These are phyloP conservation scores for Fonsecaea monophora DNA, from an alignment of 2,329 filamentous ascomycete species.

Conservation along the genomic window DNA sequence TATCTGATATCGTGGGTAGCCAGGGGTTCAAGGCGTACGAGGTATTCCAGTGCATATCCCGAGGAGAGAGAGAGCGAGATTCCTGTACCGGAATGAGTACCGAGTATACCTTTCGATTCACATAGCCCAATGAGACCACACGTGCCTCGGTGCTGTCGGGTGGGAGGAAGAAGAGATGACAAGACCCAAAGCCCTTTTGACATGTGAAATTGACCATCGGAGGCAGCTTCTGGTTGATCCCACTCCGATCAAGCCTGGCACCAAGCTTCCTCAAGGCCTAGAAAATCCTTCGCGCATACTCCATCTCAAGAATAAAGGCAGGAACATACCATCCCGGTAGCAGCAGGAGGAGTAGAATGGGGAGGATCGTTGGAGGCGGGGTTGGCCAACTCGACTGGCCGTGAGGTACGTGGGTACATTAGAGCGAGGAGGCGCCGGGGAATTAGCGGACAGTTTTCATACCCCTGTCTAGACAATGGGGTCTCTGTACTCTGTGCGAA, in stretches of 20 bases:
- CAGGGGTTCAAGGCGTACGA: background rate
- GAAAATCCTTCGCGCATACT: background rate
- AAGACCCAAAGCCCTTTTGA: background rate
- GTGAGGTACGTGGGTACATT: background rate
- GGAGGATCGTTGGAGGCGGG: conserved; percentile 2
- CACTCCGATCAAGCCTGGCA: background rate
- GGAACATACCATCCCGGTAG: background rate
- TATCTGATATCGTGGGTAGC: background rate
- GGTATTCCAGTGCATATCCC: background rate
- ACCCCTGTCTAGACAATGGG: background rate
- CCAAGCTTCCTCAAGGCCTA: background rate
- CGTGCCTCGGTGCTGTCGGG: background rate
- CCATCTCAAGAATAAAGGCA: background rate
- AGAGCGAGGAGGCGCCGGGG: background rate
- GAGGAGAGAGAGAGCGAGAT: background rate
- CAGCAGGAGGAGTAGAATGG: background rate
- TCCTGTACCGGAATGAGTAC: background rate
- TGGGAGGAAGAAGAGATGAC: background rate
- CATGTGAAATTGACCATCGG: background rate
- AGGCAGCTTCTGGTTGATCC: background rate
- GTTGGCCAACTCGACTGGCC: background rate
- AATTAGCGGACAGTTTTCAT: background rate
- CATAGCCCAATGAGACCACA: background rate
- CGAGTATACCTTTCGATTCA: background rate
- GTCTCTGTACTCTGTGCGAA: background rate